phyloP scores from a whole-genome alignment of 805 yeast genomes.

The Candida chilensis region DNA sequence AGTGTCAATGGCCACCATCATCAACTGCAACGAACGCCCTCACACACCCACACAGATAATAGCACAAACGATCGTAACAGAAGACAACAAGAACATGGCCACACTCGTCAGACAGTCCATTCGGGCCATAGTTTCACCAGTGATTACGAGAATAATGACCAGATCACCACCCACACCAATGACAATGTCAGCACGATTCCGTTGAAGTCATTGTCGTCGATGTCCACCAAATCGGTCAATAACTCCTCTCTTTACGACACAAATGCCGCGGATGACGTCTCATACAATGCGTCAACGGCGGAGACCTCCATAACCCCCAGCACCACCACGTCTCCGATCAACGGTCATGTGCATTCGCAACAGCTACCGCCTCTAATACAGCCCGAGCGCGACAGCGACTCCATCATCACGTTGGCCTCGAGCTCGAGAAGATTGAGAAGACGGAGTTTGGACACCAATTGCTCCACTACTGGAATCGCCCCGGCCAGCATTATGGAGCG shows the following conservation, averaged over 20 bases:
- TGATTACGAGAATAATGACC: conserved; percentile 7
- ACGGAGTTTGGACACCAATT: conserved; percentile 41
- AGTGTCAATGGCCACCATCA: conserved; percentile 6
- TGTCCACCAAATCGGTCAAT: conserved; percentile 27
- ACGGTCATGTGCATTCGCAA: conserved; percentile 1
- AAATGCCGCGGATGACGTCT: conserved; percentile 14
- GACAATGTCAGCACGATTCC: conserved; percentile 41
- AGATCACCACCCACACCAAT: conserved; percentile 9
- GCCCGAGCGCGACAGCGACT: conserved; percentile 2
- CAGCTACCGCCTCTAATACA: not conserved
- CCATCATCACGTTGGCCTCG: conserved; percentile 30
- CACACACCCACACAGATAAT: conserved; percentile 1
- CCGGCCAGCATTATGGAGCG: conserved; percentile 67
- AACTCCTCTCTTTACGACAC: conserved; percentile 23
- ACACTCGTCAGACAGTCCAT: conserved; percentile 2
- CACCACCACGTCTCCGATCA: conserved; percentile 8
- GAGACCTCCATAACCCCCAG: conserved; percentile 41
- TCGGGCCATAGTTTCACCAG: conserved; percentile 3
- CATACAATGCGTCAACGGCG: conserved; percentile 34
- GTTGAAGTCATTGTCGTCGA: conserved; percentile 32
- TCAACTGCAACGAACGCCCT: conserved; percentile 1
- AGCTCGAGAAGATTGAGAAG: conserved; percentile 26
- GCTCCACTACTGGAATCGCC: conserved; percentile 61
- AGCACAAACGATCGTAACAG: conserved; percentile 1
- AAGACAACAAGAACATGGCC: conserved; percentile 1